These are phyloP conservation scores for Hanseniaspora lindneri DNA, from an alignment of 805 yeast species.

Conservation along the genomic window DNA sequence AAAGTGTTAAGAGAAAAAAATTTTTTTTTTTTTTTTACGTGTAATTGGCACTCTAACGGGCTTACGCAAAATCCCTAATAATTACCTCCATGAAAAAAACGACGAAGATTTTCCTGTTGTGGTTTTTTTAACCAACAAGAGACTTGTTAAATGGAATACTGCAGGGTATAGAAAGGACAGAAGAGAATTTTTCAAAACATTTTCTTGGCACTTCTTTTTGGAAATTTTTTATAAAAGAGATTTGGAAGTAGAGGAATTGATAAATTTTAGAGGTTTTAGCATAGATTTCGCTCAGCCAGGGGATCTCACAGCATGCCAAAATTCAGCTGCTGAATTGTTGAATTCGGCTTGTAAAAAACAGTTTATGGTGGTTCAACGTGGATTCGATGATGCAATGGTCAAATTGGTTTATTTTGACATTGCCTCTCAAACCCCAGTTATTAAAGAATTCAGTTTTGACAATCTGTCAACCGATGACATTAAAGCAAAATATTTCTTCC, in stretches of 20 bases:
- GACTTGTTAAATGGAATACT: constrained; percentile 12
- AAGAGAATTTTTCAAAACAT: constrained; percentile 5
- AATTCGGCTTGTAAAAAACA: constrained; percentile 1
- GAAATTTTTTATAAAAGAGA: constrained; percentile 6
- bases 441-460: not conserved
- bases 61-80: no score
- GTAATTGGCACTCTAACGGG: no score
- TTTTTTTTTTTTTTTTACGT: no score
- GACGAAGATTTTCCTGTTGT: constrained; percentile 9
- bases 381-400: not conserved
- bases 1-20: no score
- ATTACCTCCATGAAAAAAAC: not conserved
- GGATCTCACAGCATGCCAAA: not conserved
- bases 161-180: not conserved
- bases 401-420: constrained; percentile 1
- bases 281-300: not conserved
- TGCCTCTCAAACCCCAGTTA: no score
- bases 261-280: not conserved
- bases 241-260: constrained; percentile 4
- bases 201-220: constrained; percentile 8
- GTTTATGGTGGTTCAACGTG: not conserved
- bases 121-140: constrained; percentile 8
- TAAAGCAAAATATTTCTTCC: constrained; percentile 4
- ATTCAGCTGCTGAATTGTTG: not conserved
- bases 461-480: not conserved